These are phyloP conservation scores for Elsinoe perseae DNA, from an alignment of 2,329 filamentous ascomycete species.

Conservation along the genomic window DNA sequence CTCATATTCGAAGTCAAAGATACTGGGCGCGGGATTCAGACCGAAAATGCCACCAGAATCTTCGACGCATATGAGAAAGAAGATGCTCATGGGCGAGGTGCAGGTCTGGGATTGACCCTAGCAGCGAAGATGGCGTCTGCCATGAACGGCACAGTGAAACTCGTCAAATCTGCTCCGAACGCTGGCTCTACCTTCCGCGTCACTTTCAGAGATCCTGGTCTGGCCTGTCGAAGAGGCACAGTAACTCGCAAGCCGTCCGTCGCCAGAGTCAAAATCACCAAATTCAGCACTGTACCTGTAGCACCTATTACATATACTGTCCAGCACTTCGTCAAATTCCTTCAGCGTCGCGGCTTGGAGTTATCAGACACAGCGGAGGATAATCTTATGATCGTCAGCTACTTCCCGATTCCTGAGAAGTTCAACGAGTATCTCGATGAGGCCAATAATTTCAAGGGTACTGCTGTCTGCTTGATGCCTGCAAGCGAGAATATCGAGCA, in stretches of 20 bases:
- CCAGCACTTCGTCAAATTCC: slow-evolving; percentile 20
- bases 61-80: slow-evolving; percentile 41
- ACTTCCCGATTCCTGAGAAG: slow-evolving; percentile 21
- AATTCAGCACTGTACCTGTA: slow-evolving; percentile 15
- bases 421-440: slow-evolving; percentile 19
- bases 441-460: slow-evolving; percentile 18
- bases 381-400: slow-evolving; percentile 26
- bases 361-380: slow-evolving; percentile 14
- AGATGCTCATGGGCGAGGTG: slow-evolving; percentile 32
- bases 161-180: slow-evolving; percentile 32
- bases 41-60: slow-evolving; percentile 32
- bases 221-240: slow-evolving; percentile 19
- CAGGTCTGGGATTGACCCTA: slow-evolving; percentile 39
- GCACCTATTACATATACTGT: slow-evolving; percentile 13
- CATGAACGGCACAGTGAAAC: slow-evolving; percentile 32
- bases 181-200: slow-evolving; percentile 37
- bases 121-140: slow-evolving; percentile 36
- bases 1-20: slow-evolving; percentile 38
- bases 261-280: background rate
- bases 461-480: slow-evolving; percentile 28
- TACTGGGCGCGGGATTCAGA: slow-evolving; percentile 36
- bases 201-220: slow-evolving; percentile 26
- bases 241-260: background rate
- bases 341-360: slow-evolving; percentile 18
- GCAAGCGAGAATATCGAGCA: slow-evolving; percentile 22